Evolutionary conservation across 2,329 filamentous ascomycete species (phyloP), one percentile per base, ranked within the genome.

Genomic region (Aspergillus glaucus): DNA sequence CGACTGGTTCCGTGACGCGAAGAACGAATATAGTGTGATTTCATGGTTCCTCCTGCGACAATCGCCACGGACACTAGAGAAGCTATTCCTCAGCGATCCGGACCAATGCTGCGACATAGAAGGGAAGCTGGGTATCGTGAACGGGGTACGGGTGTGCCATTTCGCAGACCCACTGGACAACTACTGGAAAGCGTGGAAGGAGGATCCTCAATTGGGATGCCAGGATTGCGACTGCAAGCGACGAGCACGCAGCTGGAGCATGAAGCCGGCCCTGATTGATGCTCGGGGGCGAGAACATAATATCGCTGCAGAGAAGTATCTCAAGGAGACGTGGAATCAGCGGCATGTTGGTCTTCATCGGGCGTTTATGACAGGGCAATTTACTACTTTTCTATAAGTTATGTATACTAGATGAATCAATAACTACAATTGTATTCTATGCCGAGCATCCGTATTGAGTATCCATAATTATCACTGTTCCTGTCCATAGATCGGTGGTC

Each of bases 1-100:
- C 43, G 55, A 58, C 40, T 62, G 59, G 53, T 50, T 59, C 22
- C 57, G 58, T 15, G 59, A 61, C 44, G 52, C 55, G 8, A 56
- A 55, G 24, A 59, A 61, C 30, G 58, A 61, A 41, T 56, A 59
- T 32, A 61, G 58, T 49, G 47, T 61, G 17, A 58, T 61, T 8
- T 61, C 56, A 6, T 64, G 61, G 61, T 64, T 64, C 39, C 49
- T 64, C 1, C 52, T 64, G 7, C 54, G 56, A 32, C 61, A 63
- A 40, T 47, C 54, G 17, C 58, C 61, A 6, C 56, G 51, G 10
- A 53, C 55, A 5, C 53, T 64, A 12, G 57, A 52, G 19, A 59
- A 57, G 36, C 56, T 64, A 8, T 58, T 64, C 24, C 51, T 64
- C 5, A 55, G 56, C 9, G 52, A 58, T 5, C 58, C 58, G n/a